Percentiles rank a stretch among this genome's conserved stretches.
Evolutionary conservation across 257 asterid genomes (phyloP).

Genomic region (Solanum tarijense): DNA sequence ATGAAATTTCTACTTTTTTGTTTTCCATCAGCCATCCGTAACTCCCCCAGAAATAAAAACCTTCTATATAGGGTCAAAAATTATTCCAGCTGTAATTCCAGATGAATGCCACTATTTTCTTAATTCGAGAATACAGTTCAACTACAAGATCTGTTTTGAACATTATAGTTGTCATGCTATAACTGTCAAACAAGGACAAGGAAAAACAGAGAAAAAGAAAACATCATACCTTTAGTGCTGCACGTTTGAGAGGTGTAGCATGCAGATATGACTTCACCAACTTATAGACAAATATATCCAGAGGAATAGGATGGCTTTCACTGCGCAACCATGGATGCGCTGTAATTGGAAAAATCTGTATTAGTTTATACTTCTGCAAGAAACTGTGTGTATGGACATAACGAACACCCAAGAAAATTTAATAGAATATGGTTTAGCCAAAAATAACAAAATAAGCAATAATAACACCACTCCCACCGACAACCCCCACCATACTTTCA

Average conservation of each 20-base stretch:
- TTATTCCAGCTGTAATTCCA: not conserved
- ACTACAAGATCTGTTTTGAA: not conserved
- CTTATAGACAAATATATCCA: conserved; percentile 77
- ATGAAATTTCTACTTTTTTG: not conserved
- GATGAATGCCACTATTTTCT: not conserved
- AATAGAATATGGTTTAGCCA: not conserved
- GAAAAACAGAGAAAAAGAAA: not conserved
- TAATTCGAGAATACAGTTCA: not conserved
- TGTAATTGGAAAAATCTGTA: conserved; percentile 18
- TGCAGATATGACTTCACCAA: conserved; percentile 71
- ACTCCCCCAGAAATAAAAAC: not conserved
- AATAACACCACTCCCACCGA: not conserved
- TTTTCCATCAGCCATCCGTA: not conserved
- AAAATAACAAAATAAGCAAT: not conserved
- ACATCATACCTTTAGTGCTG: conserved; percentile 70
- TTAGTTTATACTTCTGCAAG: not conserved
- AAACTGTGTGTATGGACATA: not conserved
- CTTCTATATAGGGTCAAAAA: not conserved
- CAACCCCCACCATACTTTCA: not conserved
- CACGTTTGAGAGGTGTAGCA: conserved; percentile 92
- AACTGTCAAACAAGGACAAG: not conserved
- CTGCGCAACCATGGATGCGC: conserved; percentile 96
- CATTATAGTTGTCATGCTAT: not conserved
- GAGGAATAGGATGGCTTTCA: conserved; percentile 79
- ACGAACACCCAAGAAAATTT: not conserved